A percentile compares a stretch with the other conserved stretches of the same genome.
phyloP scores from a whole-genome alignment of 352 stramenopile species.

The Phytophthora lateralis region DNA sequence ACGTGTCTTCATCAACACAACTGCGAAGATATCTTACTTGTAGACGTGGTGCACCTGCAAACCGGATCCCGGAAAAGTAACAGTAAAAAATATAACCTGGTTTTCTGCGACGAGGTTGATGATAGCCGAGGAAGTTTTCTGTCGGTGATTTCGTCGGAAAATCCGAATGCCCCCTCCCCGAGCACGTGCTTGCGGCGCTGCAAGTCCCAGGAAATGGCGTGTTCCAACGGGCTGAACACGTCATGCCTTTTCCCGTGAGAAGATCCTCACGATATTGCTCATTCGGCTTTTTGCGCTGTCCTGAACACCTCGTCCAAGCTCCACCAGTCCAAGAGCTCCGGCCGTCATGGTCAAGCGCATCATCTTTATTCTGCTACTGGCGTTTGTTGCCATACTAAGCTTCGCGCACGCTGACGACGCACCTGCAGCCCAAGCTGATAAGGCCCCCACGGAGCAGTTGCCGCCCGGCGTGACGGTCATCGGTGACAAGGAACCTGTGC shows the following conservation, averaged over 20 bases:
- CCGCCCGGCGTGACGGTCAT: conserved; percentile 34
- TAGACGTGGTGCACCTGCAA: too few species aligned
- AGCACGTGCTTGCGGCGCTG: conserved; percentile 1
- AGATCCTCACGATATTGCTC: neutral
- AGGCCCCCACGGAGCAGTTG: conserved; percentile 14
- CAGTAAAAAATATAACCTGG: too few species aligned
- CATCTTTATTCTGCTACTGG: conserved; percentile 25
- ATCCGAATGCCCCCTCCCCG: neutral
- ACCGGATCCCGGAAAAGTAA: too few species aligned
- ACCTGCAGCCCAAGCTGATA: conserved; percentile 1
- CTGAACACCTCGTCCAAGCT: conserved; percentile 21
- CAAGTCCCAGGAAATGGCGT: conserved; percentile 15
- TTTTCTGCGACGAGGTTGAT: neutral
- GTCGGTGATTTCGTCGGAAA: neutral
- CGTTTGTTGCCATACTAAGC: conserved; percentile 34
- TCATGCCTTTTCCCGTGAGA: conserved; percentile 5
- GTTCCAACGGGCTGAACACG: conserved; percentile 17
- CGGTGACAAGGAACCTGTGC: conserved; percentile 28
- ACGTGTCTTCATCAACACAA: too few species aligned
- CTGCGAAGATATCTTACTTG: too few species aligned
- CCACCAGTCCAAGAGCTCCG: neutral
- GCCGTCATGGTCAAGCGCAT: conserved; percentile 37
- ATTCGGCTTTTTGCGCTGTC: conserved; percentile 31
- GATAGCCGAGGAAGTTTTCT: neutral
- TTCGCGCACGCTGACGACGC: conserved; percentile 30